phyloP scores from a whole-genome alignment of 2,329 filamentous ascomycete genomes.

The Camillea tinctor region DNA sequence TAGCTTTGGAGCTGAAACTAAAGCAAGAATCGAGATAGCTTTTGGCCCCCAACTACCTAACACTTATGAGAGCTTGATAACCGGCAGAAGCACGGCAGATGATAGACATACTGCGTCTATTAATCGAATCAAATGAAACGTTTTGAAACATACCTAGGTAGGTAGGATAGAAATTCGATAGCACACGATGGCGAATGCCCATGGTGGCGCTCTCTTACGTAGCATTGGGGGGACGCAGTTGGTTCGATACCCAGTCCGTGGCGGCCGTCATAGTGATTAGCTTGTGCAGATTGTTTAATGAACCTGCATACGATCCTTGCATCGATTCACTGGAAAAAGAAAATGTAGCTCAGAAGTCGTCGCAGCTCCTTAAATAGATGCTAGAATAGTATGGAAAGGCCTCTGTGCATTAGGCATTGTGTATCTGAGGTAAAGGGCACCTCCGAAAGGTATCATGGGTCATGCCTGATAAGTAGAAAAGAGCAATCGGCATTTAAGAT shows the following conservation, averaged over 20 bases:
- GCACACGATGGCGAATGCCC: not conserved
- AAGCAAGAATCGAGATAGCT: not conserved
- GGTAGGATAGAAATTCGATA: not conserved
- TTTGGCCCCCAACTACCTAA: not conserved
- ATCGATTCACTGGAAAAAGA: not conserved
- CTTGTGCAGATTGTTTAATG: not conserved
- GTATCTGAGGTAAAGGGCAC: not conserved
- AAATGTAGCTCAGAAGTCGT: not conserved
- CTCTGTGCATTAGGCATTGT: not conserved
- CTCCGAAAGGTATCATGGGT: not conserved
- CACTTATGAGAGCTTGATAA: not conserved
- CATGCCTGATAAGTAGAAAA: not conserved
- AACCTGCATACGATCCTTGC: not conserved
- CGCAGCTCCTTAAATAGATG: not conserved
- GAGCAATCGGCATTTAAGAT: not conserved
- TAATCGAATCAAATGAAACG: not conserved
- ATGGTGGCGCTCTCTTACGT: not conserved
- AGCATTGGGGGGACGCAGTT: not conserved
- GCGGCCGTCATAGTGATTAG: not conserved
- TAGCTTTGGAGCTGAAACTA: conserved; percentile 11
- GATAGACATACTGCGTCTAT: not conserved
- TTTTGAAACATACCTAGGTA: not conserved
- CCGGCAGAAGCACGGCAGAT: not conserved
- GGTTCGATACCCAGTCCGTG: not conserved
- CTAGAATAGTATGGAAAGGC: not conserved